A percentile compares a stretch with the other conserved stretches of the same genome.
These are phyloP conservation scores for Mycena belliarum DNA, from an alignment of 768 basidiomycete genomes.

Conservation along the genomic window DNA sequence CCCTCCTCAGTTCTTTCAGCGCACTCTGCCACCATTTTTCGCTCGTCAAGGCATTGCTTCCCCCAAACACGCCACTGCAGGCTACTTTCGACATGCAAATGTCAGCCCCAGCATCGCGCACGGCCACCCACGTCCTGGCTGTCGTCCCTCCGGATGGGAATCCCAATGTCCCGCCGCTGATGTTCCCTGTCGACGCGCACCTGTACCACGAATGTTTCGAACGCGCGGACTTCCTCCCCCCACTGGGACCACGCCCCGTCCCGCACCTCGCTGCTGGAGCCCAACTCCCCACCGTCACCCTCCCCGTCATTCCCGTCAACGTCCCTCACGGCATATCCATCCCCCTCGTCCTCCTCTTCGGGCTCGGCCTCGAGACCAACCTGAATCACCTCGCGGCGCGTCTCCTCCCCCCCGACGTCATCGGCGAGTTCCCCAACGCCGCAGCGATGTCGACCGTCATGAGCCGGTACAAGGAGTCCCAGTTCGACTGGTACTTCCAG, in stretches of 20 bases:
- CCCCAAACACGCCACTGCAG: slow-evolving; percentile 33
- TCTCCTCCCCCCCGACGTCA: slow-evolving; percentile 54
- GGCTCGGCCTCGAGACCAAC: slow-evolving; percentile 52
- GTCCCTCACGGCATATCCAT: slow-evolving; percentile 58
- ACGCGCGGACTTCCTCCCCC: slow-evolving; percentile 37
- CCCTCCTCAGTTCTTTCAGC: slow-evolving; percentile 26
- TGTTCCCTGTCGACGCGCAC: slow-evolving; percentile 55
- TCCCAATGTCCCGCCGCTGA: slow-evolving; percentile 35
- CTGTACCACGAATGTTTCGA: slow-evolving; percentile 44
- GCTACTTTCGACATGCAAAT: slow-evolving; percentile 44
- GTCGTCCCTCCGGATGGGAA: slow-evolving; percentile 35
- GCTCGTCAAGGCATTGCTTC: slow-evolving; percentile 28
- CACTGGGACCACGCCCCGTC: slow-evolving; percentile 31
- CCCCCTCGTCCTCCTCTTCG: slow-evolving; percentile 60
- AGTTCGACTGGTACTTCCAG: slow-evolving; percentile 36
- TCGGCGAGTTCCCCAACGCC: slow-evolving; percentile 63
- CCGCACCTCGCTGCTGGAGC: slow-evolving; percentile 27
- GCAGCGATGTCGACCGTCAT: slow-evolving; percentile 58
- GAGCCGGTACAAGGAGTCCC: slow-evolving; percentile 39
- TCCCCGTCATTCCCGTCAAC: slow-evolving; percentile 51
- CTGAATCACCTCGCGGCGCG: slow-evolving; percentile 47
- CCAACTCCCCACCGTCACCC: slow-evolving; percentile 38
- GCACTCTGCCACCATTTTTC: slow-evolving; percentile 49
- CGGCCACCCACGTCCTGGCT: slow-evolving; percentile 62
- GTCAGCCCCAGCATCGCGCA: slow-evolving; percentile 36